Conservation (phyloP, 768 basidiomycete species). For the Pseudohyphozyma bogoriensis region DNA sequence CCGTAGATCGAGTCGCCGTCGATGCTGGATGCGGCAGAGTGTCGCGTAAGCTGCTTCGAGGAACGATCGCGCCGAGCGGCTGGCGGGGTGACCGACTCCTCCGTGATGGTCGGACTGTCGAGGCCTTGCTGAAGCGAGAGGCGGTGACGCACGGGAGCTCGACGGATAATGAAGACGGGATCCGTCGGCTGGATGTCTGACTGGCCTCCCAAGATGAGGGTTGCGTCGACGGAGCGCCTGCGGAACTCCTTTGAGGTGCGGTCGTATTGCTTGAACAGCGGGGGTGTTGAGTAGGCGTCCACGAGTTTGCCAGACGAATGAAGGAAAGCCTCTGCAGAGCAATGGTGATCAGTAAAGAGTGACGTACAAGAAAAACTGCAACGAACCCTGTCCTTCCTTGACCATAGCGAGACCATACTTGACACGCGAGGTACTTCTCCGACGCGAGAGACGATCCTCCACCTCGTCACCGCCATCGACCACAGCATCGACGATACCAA, state of each 20-base stretch:
- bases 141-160: conserved; percentile 45
- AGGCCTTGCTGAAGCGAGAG: conserved; percentile 41
- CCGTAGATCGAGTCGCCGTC: conserved; percentile 12
- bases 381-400: conserved; percentile 54
- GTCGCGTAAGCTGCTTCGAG: no score
- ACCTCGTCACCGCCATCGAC: conserved; percentile 98
- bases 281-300: conserved; percentile 62
- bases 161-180: conserved; percentile 54
- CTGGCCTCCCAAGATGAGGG: conserved; percentile 54
- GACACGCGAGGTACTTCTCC: conserved; percentile 65
- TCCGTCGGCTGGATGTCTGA: conserved; percentile 74
- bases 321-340: conserved; percentile 50
- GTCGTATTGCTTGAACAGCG: conserved; percentile 56
- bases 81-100: neutral
- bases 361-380: neutral
- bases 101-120: neutral
- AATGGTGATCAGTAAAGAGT: neutral
- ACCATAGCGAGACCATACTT: conserved; percentile 64
- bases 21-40: conserved; percentile 14
- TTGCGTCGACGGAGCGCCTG: conserved; percentile 77
- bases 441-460: conserved; percentile 78
- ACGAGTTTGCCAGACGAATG: conserved; percentile 69
- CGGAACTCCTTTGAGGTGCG: conserved; percentile 55
- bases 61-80: conserved; percentile 37
- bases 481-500: conserved; percentile 92